Base-by-base conservation (phyloP, 495 filamentous ascomycete species). In the Tuber umbilicatum region DNA sequence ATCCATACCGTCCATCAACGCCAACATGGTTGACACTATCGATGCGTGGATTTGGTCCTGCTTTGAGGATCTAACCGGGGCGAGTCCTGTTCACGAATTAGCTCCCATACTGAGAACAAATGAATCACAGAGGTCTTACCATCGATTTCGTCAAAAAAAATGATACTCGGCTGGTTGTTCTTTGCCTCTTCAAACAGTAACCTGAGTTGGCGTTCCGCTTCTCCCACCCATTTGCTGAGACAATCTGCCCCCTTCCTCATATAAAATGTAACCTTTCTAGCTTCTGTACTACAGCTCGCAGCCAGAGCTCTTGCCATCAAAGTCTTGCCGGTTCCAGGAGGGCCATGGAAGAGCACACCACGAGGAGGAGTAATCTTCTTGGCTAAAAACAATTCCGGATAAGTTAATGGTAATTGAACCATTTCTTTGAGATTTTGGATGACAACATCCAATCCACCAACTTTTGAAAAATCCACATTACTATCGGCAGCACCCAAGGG, bases 101-200 rank as follows among this genome's bases (percentile, higher is more conserved):
- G 37, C 67, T 60, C 41, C 41, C 55, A 69, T 27, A 70, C 21
- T 69, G 21, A 19, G 27, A 39, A 64, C 39, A 73, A 43, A 27
- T 72, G 39, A 35, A 78, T 87, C 27, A 37, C 19, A 21, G 70
- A 42, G 27, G 72, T 41, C 17, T 60, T 72, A 75, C 93, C 95
- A 85, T 99, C 95, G 76, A 99, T 99, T 83, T 99, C 95, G 83
- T 99, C 95, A 78, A 99, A 99, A 86, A 99, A 99, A 81, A 99
- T 99, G 83, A 99, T 99, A 82, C 94, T 97, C 1, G 95, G 95
- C 81, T 98, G 96, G 14, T 89, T 97, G 81, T 92, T 94, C 77
- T 93, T 88, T 21, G 95, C 95, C 84, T 99, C 96, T 79, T 99
- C 95, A 79, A 99, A 99, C 5, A 99, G 87, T 73, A 97, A 84